phyloP scores from a whole-genome alignment of 2,329 filamentous ascomycete genomes.

The Colletotrichum sp. region DNA sequence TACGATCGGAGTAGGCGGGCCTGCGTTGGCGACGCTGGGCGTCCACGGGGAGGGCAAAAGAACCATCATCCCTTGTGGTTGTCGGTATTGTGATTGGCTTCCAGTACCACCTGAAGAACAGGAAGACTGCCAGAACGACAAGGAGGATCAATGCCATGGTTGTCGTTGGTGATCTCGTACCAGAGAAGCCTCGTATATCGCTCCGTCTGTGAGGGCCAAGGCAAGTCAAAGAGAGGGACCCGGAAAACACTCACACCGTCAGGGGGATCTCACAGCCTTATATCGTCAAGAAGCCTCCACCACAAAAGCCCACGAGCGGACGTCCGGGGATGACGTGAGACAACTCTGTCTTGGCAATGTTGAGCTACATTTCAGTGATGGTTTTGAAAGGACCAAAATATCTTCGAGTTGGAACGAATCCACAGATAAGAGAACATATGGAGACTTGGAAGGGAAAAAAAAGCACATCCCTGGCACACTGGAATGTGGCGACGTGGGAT shows the following conservation, averaged over 20 bases:
- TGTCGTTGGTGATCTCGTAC: neutral
- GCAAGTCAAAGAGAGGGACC: neutral
- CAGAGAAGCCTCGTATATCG: neutral
- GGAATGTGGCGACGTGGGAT: neutral
- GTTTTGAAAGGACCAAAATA: neutral
- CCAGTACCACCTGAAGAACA: neutral
- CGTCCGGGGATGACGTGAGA: neutral
- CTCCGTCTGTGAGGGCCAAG: neutral
- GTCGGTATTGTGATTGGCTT: constrained; percentile 6
- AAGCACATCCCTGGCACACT: neutral
- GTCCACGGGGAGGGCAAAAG: constrained; percentile 17
- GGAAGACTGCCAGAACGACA: neutral
- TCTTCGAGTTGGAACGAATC: neutral
- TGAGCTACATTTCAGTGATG: neutral
- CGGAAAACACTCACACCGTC: neutral
- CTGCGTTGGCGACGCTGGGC: neutral
- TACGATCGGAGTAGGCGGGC: constrained; percentile 5
- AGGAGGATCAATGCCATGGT: neutral
- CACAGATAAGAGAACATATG: neutral
- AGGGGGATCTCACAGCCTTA: neutral
- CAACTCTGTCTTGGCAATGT: neutral
- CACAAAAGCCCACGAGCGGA: neutral
- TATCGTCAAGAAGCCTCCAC: neutral
- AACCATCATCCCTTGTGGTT: constrained; percentile 21
- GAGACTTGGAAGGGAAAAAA: neutral